Evolutionary conservation across 306 rosid genomes (phyloP), one percentile per base, ranked within the genome.

Genomic region (Castanea mollissima): DNA sequence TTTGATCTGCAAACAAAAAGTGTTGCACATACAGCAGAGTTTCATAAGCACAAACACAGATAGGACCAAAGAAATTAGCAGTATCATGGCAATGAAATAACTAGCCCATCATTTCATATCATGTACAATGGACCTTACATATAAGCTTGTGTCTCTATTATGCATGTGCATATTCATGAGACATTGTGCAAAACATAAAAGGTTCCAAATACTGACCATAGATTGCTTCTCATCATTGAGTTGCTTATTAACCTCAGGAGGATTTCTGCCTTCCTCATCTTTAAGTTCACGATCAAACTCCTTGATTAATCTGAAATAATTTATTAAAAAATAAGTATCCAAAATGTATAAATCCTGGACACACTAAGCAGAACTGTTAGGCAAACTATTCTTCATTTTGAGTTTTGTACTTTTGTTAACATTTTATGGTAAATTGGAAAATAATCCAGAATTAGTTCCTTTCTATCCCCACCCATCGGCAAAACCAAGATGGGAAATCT

Each of bases 171-270:
- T 60, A 75, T 77, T 79, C 81, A 74, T 69, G 75, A 55, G 27
- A 59, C 9, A 52, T 49, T 79, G 57, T 58, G 71, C 49, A 51
- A 67, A 63, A 77, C 56, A 56, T 34, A 3, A 59, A 81, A 72
- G 67, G 77, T 71, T 73, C 62, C 10, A 35, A 76, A 62, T 71
- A 87, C 86, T 78, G 64, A 96, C 99, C 98, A 96, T 88, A 6
- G 96, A 90, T 83, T 96, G 99, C 76, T 93, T 93, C 91, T 93
- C 99, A 60, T 96, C 99, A 77, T 96, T 96, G 71, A 96, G 96
- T 85, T 93, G 99, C 90, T 93, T 96, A 81, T 87, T 91, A 91
- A 88, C 93, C 65, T 96, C 98, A 52, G 91, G 89, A 71, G 99
- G 80, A 88, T 90, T 93, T 85, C 83, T 87, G 68, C 87, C 90